Base-by-base conservation (phyloP, 2,329 filamentous ascomycete species). In the Chaetomium olivaceum region DNA sequence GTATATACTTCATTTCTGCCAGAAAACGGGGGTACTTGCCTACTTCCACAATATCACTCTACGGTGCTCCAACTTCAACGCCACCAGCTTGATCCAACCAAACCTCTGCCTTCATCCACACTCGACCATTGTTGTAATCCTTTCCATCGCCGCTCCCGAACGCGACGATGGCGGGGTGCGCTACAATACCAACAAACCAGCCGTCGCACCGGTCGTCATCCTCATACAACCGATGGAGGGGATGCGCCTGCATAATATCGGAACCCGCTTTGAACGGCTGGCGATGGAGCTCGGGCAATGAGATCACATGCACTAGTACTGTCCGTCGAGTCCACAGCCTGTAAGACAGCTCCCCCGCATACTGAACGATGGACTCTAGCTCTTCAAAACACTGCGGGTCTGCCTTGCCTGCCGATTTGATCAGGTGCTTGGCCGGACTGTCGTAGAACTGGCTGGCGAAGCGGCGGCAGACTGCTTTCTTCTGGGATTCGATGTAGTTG, bases 91-190 rank as follows among this genome's bases (percentile, higher is more conserved):
- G 46, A 58, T 29, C 27, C 6, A 63, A 43, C 39, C 23, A 59
- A 16, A 59, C 62, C 56, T 63, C 62, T 11, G 56, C 62, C 62
- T 63, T 59, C 29, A 63, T 63, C 62, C 62, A 63, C 56, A 63
- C 62, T 31, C 55, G 31, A 23, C 19, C 16, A 23, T n/a, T 43
- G 12, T 4, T 39, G 36, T 61, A 64, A 12, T 61, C 51, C 57
- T 27, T 61, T 19, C 62, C 62, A 50, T 64, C 62, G 19, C 57
- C 52, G 52, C 33, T 64, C 36, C 62, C 57, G 19, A 14, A 56
- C 27, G 36, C 62, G 9, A 61, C 9, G 31, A 64, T 50, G 23
- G 62, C 62, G 8, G 62, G 62, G 25, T 61, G 62, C 36, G 50
- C 25, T n/a, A 64, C 62, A 31, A 64, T 51, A 7, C 57, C 25